phyloP scores from a whole-genome alignment of 768 basidiomycete species.

The Leccinum fibrillosum region DNA sequence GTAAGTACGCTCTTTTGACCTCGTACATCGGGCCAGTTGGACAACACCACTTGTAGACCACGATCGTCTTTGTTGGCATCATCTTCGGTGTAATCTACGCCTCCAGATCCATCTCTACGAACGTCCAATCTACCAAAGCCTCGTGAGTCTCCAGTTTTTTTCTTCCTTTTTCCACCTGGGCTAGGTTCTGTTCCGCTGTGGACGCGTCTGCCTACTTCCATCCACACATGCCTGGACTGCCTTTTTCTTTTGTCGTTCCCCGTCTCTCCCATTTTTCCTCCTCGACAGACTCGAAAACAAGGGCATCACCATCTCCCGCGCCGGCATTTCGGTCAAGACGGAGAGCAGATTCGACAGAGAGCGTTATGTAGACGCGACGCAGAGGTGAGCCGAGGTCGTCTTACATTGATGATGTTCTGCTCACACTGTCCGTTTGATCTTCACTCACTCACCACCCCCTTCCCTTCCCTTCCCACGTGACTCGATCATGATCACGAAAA shows the following conservation, averaged over 20 bases:
- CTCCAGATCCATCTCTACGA: slow-evolving; percentile 37
- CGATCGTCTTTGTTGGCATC: slow-evolving; percentile 44
- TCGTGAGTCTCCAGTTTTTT: slow-evolving; percentile 40
- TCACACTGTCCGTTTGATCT: not conserved
- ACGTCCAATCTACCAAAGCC: slow-evolving; percentile 49
- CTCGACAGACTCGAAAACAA: slow-evolving; percentile 41
- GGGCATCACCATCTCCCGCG: slow-evolving; percentile 55
- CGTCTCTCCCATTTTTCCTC: not conserved
- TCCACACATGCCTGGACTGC: not conserved
- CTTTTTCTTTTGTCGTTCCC: too few species aligned
- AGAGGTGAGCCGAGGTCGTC: slow-evolving; percentile 46
- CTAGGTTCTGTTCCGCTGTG: not conserved
- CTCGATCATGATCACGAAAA: not conserved
- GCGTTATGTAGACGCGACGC: slow-evolving; percentile 70
- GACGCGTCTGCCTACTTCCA: not conserved
- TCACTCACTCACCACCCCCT: not conserved
- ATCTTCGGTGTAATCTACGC: slow-evolving; percentile 42
- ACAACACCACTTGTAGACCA: slow-evolving; percentile 35
- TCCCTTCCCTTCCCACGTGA: not conserved
- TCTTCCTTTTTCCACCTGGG: too few species aligned
- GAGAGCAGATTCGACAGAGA: slow-evolving; percentile 55
- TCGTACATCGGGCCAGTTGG: not conserved
- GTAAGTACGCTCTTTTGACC: not conserved
- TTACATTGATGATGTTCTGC: not conserved
- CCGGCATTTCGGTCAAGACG: slow-evolving; percentile 67